phyloP scores from a whole-genome alignment of 306 rosid genomes.

The Vigna reflexopilosa region DNA sequence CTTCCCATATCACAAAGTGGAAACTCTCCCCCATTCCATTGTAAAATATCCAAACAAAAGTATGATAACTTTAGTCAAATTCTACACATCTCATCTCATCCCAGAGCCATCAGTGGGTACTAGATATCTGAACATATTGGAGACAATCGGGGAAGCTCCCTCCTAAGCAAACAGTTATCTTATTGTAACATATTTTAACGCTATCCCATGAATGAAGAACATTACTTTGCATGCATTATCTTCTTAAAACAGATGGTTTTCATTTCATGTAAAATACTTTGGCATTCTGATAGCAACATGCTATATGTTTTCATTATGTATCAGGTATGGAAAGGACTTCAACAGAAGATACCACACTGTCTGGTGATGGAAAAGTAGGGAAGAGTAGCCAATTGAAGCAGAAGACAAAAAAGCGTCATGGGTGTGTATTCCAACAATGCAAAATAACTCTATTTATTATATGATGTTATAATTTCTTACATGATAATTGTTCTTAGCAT shows the following conservation, averaged over 20 bases:
- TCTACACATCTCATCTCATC: neutral
- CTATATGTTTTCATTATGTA: conserved; percentile 35
- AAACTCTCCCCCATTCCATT: neutral
- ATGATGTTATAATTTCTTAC: conserved; percentile 27
- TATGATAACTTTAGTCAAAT: neutral
- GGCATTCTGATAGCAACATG: conserved; percentile 34
- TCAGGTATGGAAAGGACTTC: conserved; percentile 61
- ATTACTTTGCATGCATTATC: conserved; percentile 38
- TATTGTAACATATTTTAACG: neutral
- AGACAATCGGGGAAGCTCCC: conserved; percentile 24
- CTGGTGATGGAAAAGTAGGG: conserved; percentile 66
- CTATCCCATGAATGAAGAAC: neutral
- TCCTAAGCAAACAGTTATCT: neutral
- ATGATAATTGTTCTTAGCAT: conserved; percentile 12
- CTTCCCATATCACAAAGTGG: neutral
- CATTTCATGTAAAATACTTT: conserved; percentile 33
- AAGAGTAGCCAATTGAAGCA: conserved; percentile 76
- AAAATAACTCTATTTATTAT: conserved; percentile 33
- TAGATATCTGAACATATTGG: conserved; percentile 13
- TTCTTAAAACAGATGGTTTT: conserved; percentile 38
- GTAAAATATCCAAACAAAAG: neutral
- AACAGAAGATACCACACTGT: conserved; percentile 58
- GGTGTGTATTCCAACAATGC: conserved; percentile 61
- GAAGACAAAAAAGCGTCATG: conserved; percentile 78
- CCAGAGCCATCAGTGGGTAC: neutral